Evolutionary conservation across 1,284 basidiomycete genomes (phyloP), one percentile per base, ranked within the genome.

Genomic region (Cryptococcus sp.): DNA sequence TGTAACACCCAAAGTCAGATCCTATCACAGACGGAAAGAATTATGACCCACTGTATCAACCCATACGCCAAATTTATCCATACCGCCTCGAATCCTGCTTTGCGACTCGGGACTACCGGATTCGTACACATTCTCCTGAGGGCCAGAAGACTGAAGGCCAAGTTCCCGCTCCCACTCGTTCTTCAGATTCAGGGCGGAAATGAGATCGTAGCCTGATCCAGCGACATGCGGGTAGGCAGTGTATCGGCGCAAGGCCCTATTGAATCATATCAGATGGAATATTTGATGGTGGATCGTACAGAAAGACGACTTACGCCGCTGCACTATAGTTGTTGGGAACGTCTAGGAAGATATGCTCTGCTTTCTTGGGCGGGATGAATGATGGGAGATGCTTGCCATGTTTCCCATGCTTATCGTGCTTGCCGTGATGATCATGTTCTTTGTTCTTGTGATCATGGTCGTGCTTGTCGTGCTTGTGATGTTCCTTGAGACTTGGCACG

Each of bases 111-210:
- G 16, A 39, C 59, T 66, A 19, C 78, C 78, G 16, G 78, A 75
- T 10, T 78, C 76, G 53, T 70, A 80, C 29, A 80, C 45, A 50
- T 67, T 50, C 44, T 78, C 75, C 34, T 69, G 64, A 4, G 74
- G 64, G 1, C 73, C 75, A 0, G 74, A 73, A 6, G 63, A 48
- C 1, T 64, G 69, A 10, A 80, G 50, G 13, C 73, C 75, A n/a
- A 80, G 71, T 22, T 68, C 66, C 10, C 43, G 22, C 59, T 80
- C 78, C 71, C 74, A 78, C 54, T 79, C 76, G 47, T 68, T 67
- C 66, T 79, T 79, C 50, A 80, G 65, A 46, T 64, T 68, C 15
- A 78, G 46, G 11, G 78, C 78, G 4, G 75, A 72, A 5, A 76
- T 58, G 29, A 70, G 61, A 54, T 79, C 77, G 55, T 67, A 74